Conservation (phyloP, 805 yeast species). For the Candida broadrunensis region DNA sequence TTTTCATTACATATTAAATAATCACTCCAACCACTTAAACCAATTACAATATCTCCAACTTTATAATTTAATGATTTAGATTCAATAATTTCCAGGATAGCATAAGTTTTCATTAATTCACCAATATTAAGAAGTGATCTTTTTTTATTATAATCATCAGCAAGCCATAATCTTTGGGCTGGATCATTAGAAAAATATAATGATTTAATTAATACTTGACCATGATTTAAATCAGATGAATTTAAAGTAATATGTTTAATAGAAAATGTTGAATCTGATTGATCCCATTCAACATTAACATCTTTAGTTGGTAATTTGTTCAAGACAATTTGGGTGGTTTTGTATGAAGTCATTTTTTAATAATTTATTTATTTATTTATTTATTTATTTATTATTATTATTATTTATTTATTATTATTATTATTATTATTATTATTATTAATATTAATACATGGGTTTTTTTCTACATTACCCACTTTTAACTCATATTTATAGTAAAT, state of each 20-base stretch:
- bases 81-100: conserved; percentile 21
- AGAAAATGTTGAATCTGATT: conserved; percentile 29
- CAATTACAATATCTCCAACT: conserved; percentile 20
- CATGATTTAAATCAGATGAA: conserved; percentile 16
- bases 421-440: too few relatives aligned
- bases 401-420: too few relatives aligned
- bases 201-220: conserved; percentile 23
- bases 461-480: too few relatives aligned
- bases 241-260: conserved; percentile 9
- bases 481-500: too few relatives aligned
- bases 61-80: conserved; percentile 19
- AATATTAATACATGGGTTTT: too few relatives aligned
- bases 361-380: too few relatives aligned
- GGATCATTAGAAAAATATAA: conserved; percentile 35
- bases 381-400: too few relatives aligned
- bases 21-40: conserved; percentile 21
- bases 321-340: conserved; percentile 12
- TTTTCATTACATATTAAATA: conserved; percentile 15
- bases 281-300: conserved; percentile 16
- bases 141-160: conserved; percentile 23
- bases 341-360: background rate
- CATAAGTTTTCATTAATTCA: conserved; percentile 18
- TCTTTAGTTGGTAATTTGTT: conserved; percentile 18
- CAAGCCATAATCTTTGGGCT: conserved; percentile 35
- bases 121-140: conserved; percentile 18